Evolutionary conservation across 352 stramenopile species (phyloP).

Genomic region (Globisporangium emineosum): DNA sequence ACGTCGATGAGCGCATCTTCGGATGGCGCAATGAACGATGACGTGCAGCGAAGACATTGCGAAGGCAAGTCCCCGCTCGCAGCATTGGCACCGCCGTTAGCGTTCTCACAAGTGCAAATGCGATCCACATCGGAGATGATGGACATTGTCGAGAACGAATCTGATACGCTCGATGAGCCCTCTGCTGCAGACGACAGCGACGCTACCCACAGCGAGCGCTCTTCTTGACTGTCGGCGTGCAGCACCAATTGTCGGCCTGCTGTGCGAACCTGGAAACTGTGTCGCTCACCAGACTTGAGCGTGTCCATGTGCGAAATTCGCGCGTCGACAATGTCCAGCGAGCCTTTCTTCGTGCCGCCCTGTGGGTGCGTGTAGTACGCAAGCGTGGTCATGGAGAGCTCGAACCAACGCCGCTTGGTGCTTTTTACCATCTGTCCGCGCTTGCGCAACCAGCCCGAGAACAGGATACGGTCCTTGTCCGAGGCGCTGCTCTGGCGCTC

Average conservation of each 20-base stretch:
- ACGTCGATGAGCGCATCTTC: constrained; percentile 75
- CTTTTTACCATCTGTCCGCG: constrained; percentile 82
- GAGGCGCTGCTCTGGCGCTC: constrained; percentile 49
- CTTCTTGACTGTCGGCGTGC: constrained; percentile 85
- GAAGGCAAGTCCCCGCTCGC: not conserved
- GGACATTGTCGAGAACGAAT: constrained; percentile 16
- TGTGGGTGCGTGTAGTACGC: constrained; percentile 80
- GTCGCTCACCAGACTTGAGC: constrained; percentile 75
- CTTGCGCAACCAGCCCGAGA: constrained; percentile 83
- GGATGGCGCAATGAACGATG: constrained; percentile 78
- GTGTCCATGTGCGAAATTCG: constrained; percentile 65
- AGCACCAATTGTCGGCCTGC: constrained; percentile 57
- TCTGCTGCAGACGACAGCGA: constrained; percentile 62
- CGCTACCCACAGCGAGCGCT: constrained; percentile 75
- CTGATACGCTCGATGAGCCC: constrained; percentile 20
- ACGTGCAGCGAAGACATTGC: constrained; percentile 62
- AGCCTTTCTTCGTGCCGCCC: constrained; percentile 68
- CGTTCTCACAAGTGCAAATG: constrained; percentile 63
- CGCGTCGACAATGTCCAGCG: constrained; percentile 56
- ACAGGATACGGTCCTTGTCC: constrained; percentile 56
- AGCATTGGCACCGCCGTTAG: constrained; percentile 29
- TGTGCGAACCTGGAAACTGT: constrained; percentile 77
- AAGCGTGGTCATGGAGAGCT: constrained; percentile 64
- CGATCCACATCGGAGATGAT: constrained; percentile 33
- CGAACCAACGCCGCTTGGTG: constrained; percentile 86